These are phyloP conservation scores for Sedum album DNA, from an alignment of 164 flowering plant genomes.

Conservation along the genomic window DNA sequence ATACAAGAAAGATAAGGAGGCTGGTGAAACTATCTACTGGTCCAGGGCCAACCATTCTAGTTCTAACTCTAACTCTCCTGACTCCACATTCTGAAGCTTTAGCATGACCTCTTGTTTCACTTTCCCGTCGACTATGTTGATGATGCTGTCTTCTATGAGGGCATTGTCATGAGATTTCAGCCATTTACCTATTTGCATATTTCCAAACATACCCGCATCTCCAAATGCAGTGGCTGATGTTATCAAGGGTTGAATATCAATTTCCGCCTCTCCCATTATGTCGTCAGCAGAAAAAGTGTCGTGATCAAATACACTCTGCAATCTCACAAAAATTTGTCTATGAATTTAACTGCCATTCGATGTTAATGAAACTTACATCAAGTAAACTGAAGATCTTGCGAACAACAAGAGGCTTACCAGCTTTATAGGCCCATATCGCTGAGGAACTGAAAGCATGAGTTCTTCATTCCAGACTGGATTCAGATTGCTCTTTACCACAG, in stretches of 20 bases:
- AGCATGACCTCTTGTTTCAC: conserved; percentile 64
- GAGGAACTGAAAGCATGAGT: too few species aligned
- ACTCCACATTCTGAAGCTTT: too few species aligned
- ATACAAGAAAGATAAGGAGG: neutral
- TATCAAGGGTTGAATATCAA: too few species aligned
- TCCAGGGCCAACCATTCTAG: conserved; percentile 70
- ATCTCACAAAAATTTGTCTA: neutral
- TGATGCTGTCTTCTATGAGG: too few species aligned
- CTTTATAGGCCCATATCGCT: conserved; percentile 62
- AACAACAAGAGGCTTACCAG: conserved; percentile 42
- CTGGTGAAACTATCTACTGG: conserved; percentile 29
- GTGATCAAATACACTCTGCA: conserved; percentile 75
- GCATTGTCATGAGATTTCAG: too few species aligned
- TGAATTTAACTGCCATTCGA: neutral
- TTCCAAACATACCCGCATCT: too few species aligned
- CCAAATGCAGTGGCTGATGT: too few species aligned
- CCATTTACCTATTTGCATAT: too few species aligned
- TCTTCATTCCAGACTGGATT: too few species aligned
- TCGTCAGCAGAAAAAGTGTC: too few species aligned
- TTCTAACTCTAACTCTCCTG: too few species aligned
- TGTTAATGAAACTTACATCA: neutral
- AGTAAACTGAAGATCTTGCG: neutral
- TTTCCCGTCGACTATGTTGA: conserved; percentile 71
- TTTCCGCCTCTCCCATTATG: too few species aligned
- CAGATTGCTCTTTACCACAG: conserved; percentile 64